A percentile compares a stretch with the other conserved stretches of the same genome.
These are phyloP conservation scores for Hydnomerulius pinastri DNA, from an alignment of 768 basidiomycete genomes.

Conservation along the genomic window DNA sequence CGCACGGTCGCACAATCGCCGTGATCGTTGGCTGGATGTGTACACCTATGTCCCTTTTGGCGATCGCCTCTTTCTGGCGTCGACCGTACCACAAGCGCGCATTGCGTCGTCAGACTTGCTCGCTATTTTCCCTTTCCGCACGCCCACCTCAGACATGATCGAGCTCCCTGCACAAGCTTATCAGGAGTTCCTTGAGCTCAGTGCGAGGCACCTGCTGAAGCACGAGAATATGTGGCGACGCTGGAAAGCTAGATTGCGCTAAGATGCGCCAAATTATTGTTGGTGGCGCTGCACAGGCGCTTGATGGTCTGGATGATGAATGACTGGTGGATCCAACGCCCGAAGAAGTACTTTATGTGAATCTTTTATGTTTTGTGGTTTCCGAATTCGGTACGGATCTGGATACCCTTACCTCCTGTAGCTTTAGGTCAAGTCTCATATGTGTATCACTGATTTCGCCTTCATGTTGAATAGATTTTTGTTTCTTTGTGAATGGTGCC, in stretches of 20 bases:
- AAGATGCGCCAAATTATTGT: neutral
- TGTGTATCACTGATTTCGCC: constrained; percentile 21
- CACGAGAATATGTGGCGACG: constrained; percentile 62
- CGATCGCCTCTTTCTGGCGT: constrained; percentile 64
- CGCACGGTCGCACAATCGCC: constrained; percentile 52
- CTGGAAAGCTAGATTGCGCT: constrained; percentile 38
- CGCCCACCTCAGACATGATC: constrained; percentile 52
- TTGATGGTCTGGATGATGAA: neutral
- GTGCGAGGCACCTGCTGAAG: constrained; percentile 51
- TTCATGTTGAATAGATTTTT: constrained; percentile 17
- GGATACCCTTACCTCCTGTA: constrained; percentile 18
- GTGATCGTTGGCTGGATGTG: constrained; percentile 66
- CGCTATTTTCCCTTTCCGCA: constrained; percentile 46
- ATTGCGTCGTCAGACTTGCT: constrained; percentile 62
- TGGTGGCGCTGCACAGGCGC: neutral
- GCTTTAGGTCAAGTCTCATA: constrained; percentile 19
- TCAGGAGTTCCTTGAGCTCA: constrained; percentile 56
- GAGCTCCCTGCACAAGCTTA: constrained; percentile 64
- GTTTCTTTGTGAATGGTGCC: neutral
- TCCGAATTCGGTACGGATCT: constrained; percentile 5
- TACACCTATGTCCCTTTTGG: constrained; percentile 65
- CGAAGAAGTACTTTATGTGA: neutral
- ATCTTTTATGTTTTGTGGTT: constrained; percentile 1
- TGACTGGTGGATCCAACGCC: neutral
- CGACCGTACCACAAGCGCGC: constrained; percentile 60